phyloP scores from a whole-genome alignment of 441 rosid genomes.

The Populus hybrid region DNA sequence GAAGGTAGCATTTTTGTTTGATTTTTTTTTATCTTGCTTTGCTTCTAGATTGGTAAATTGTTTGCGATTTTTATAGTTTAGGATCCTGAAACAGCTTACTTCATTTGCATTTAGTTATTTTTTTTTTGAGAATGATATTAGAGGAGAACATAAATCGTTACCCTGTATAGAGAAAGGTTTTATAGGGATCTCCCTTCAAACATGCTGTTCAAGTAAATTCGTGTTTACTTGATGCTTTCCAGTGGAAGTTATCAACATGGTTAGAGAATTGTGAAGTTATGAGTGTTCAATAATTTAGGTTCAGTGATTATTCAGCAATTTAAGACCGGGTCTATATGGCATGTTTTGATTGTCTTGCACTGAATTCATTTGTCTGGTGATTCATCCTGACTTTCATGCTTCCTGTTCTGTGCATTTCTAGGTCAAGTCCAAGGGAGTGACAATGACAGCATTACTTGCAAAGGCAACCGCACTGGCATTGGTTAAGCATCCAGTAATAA shows the following conservation, averaged over 20 bases:
- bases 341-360: neutral
- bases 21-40: neutral
- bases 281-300: neutral
- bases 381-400: neutral
- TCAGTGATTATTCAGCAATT: neutral
- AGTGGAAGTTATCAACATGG: neutral
- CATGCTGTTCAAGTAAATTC: neutral
- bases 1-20: neutral
- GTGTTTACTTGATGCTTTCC: neutral
- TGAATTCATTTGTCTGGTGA: neutral
- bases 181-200: neutral
- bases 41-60: neutral
- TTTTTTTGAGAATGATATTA: neutral
- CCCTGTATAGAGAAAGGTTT: neutral
- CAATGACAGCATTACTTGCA: conserved; percentile 92
- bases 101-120: neutral
- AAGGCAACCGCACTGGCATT: conserved; percentile 92
- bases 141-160: neutral
- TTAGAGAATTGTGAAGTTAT: neutral
- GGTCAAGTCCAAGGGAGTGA: conserved; percentile 93
- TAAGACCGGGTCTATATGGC: neutral
- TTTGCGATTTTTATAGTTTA: neutral
- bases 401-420: conserved; percentile 27
- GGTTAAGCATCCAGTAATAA: conserved; percentile 73
- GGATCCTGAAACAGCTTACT: neutral